phyloP scores from a whole-genome alignment of 1,139 yeast species.

The Candida freyschussii region DNA sequence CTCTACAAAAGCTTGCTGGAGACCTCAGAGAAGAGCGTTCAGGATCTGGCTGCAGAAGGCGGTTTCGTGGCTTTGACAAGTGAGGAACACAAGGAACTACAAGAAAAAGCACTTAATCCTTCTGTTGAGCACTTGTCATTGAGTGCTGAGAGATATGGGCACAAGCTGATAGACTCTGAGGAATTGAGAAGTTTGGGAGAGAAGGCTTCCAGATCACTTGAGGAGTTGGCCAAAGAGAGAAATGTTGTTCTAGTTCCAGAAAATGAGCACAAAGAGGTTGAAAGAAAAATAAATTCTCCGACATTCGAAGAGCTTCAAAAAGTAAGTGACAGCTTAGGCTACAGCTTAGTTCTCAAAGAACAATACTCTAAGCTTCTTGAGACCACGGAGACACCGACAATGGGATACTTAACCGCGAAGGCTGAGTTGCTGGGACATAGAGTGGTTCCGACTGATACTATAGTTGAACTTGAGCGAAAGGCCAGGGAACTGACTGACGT shows the following conservation, averaged over 20 bases:
- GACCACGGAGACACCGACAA: conserved; percentile 22
- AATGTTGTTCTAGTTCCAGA: conserved; percentile 30
- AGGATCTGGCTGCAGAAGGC: conserved; percentile 25
- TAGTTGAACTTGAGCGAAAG: conserved; percentile 22
- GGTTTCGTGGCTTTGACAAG: conserved; percentile 28
- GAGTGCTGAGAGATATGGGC: conserved; percentile 26
- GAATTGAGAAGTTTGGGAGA: conserved; percentile 27
- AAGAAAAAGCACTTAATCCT: conserved; percentile 29
- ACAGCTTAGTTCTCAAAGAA: conserved; percentile 27
- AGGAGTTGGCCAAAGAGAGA: conserved; percentile 21
- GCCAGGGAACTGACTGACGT: conserved; percentile 9
- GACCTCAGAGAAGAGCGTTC: conserved; percentile 27
- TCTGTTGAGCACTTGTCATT: conserved; percentile 23
- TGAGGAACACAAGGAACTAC: conserved; percentile 23
- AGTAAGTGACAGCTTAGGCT: conserved; percentile 25
- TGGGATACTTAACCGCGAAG: conserved; percentile 26
- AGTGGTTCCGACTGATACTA: conserved; percentile 24
- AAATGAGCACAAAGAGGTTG: conserved; percentile 28
- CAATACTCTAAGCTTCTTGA: conserved; percentile 24
- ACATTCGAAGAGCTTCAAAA: conserved; percentile 32
- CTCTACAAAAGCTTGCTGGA: conserved; percentile 23
- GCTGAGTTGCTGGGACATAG: conserved; percentile 26
- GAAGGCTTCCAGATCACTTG: conserved; percentile 29
- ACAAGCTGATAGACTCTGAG: conserved; percentile 25
- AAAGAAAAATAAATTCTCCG: conserved; percentile 31